phyloP scores from a whole-genome alignment of 2,329 filamentous ascomycete species.

The Cephalotrichum gorgonifer region DNA sequence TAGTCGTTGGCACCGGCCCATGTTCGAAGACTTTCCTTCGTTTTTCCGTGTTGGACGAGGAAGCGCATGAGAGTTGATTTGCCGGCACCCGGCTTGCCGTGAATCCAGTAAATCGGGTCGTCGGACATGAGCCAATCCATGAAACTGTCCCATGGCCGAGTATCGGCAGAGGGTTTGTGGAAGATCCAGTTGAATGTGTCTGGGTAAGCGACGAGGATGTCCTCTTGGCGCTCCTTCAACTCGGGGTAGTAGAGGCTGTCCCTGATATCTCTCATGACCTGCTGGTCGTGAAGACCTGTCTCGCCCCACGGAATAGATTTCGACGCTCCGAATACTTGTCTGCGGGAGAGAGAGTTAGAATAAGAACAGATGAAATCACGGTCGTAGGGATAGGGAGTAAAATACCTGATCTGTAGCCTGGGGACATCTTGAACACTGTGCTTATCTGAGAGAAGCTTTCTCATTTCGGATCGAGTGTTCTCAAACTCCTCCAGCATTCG shows the following conservation, averaged over 20 bases:
- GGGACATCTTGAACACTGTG: too few species aligned
- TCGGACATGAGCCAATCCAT: slow-evolving; percentile 16
- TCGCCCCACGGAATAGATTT: background rate
- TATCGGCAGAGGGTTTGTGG: background rate
- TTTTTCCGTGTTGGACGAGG: slow-evolving; percentile 12
- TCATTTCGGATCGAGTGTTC: too few species aligned
- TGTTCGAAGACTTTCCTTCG: slow-evolving; percentile 8
- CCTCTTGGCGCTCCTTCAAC: background rate
- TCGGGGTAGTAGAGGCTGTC: background rate
- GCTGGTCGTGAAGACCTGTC: background rate
- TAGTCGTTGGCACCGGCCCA: slow-evolving; percentile 18
- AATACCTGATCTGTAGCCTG: too few species aligned
- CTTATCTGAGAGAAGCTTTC: too few species aligned
- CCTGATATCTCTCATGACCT: background rate
- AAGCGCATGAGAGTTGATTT: slow-evolving; percentile 32
- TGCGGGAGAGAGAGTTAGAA: background rate
- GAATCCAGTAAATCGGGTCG: slow-evolving; percentile 19
- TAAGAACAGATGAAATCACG: background rate
- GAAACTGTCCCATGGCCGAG: slow-evolving; percentile 1
- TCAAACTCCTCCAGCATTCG: too few species aligned
- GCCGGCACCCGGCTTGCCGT: slow-evolving; percentile 28
- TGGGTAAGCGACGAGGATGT: background rate
- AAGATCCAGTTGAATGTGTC: background rate
- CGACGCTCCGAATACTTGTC: background rate
- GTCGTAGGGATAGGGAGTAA: too few species aligned